Conservation (phyloP, 2,329 filamentous ascomycete genomes). For the Aspergillus sp. region DNA sequence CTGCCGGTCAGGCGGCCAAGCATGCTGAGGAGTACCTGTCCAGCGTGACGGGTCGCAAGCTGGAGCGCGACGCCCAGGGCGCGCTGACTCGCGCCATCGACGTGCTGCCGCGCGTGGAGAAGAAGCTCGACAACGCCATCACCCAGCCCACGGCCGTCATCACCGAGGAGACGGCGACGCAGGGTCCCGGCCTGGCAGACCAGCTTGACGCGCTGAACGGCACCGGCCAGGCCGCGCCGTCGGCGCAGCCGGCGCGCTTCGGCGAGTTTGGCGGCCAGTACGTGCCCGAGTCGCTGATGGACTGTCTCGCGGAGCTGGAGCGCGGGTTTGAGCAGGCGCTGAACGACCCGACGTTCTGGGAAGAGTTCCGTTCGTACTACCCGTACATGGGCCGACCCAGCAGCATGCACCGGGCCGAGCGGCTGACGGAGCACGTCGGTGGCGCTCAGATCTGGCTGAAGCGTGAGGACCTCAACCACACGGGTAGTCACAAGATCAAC, state of each 20-base stretch:
- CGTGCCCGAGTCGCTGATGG: slow-evolving; percentile 96
- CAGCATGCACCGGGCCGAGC: slow-evolving; percentile 82
- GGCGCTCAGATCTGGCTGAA: slow-evolving; percentile 98
- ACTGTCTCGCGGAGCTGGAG: slow-evolving; percentile 88
- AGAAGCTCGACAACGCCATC: slow-evolving; percentile 54
- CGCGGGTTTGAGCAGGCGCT: slow-evolving; percentile 84
- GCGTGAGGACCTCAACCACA: slow-evolving; percentile 96
- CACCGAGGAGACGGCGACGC: slow-evolving; percentile 53
- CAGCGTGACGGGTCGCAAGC: slow-evolving; percentile 62
- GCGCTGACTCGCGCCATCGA: slow-evolving; percentile 64
- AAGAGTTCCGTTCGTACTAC: slow-evolving; percentile 94
- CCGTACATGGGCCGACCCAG: slow-evolving; percentile 96
- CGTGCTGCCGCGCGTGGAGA: slow-evolving; percentile 66
- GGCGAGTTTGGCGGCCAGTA: slow-evolving; percentile 97
- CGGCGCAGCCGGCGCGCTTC: slow-evolving; percentile 77
- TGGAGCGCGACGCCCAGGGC: slow-evolving; percentile 45
- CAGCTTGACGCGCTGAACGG: slow-evolving; percentile 81
- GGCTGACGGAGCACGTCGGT: slow-evolving; percentile 82
- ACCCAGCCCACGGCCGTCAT: slow-evolving; percentile 63
- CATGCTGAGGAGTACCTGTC: slow-evolving; percentile 85
- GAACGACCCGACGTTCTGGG: slow-evolving; percentile 90
- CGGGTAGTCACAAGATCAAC: slow-evolving; percentile 99
- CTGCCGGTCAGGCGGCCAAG: slow-evolving; percentile 64
- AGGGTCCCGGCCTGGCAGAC: slow-evolving; percentile 71
- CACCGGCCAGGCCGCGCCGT: slow-evolving; percentile 42